Base-by-base conservation (phyloP, 495 filamentous ascomycete species). In the Sabuloglossum arenarium region DNA sequence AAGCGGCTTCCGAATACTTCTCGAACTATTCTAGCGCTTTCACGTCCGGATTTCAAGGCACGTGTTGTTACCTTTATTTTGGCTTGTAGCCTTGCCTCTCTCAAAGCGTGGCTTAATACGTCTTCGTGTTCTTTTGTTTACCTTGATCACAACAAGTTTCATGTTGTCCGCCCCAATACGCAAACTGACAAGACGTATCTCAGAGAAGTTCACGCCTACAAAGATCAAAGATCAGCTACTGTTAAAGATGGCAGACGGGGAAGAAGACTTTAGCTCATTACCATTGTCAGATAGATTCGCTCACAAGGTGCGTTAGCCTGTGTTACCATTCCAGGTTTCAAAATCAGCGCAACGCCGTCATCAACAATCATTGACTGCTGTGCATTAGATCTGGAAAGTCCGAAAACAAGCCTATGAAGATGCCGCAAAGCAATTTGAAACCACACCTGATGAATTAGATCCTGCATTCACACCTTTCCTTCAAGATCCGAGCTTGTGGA, bases 381-480 rank as follows among this genome's bases (percentile, higher is more conserved):
- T n/a, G 29, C 54, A 53, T 34, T 63, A 91, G 82, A 80, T 84
- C 64, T 99, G 91, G 91, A 99, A 99, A 75, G 91, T 91, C 43
- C 78, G 91, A 60, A 99, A 99, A 68, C 77, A 79, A 65, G 91
- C 84, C 51, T 99, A 97, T 68, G 91, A 97, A 71, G 87, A 90
- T 59, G 90, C 87, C 45, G 79, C 85, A 39, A 84, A 86, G 64
- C 75, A 79, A 60, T 97, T 99, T 63, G 83, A 88, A 65, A 75
- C 76, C 57, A 86, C 88, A 9, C 80, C 84, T 54, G 86, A 91
- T 71, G 91, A 97, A 67, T 78, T 84, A 60, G 82, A 91, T 62
- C 82, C 88, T 10, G 80, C 80, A 8, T 95, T 97, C 58, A 75
- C 77, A 53, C 85, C 86, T 8, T 97, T 96, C 66, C 69, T 88